Evolutionary conservation across 129 eudicot species (phyloP).

Genomic region (Chrysanthemum makinoi): DNA sequence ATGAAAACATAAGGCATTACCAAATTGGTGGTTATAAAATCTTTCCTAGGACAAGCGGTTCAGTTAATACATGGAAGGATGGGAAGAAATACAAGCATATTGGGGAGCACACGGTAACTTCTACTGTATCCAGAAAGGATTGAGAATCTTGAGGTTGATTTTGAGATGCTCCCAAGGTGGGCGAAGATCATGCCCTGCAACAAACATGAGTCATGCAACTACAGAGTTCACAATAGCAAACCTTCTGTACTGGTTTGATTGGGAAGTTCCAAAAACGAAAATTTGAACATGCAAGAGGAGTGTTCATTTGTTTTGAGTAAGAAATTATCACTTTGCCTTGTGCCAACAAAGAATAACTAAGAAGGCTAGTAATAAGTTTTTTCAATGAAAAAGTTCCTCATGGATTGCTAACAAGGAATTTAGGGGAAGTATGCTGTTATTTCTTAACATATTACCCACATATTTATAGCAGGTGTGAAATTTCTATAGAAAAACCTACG

Average conservation of each 20-base stretch:
- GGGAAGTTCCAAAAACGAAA: conserved; percentile 35
- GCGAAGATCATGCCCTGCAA: conserved; percentile 61
- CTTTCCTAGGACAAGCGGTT: conserved; percentile 32
- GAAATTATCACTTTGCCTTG: conserved; percentile 24
- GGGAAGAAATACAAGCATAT: conserved; percentile 34
- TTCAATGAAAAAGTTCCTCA: not conserved
- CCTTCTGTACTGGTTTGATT: conserved; percentile 47
- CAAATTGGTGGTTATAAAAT: conserved; percentile 44
- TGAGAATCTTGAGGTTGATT: conserved; percentile 39
- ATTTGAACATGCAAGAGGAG: conserved; percentile 37
- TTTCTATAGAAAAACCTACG: too few relatives aligned
- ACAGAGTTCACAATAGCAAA: conserved; percentile 47
- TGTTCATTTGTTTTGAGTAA: not conserved
- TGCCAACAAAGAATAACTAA: conserved; percentile 8
- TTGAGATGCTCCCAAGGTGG: conserved; percentile 47
- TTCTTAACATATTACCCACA: too few relatives aligned
- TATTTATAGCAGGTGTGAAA: too few relatives aligned
- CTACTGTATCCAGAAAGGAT: conserved; percentile 63
- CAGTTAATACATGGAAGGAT: conserved; percentile 51
- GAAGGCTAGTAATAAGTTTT: not conserved
- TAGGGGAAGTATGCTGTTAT: too few relatives aligned
- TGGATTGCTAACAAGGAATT: too few relatives aligned
- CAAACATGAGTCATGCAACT: conserved; percentile 28
- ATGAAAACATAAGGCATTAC: conserved; percentile 19
- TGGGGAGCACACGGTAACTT: conserved; percentile 56